A percentile compares a stretch with the other conserved stretches of the same genome.
Conservation (phyloP, 2,329 filamentous ascomycete genomes). For the Cercospora sp. region DNA sequence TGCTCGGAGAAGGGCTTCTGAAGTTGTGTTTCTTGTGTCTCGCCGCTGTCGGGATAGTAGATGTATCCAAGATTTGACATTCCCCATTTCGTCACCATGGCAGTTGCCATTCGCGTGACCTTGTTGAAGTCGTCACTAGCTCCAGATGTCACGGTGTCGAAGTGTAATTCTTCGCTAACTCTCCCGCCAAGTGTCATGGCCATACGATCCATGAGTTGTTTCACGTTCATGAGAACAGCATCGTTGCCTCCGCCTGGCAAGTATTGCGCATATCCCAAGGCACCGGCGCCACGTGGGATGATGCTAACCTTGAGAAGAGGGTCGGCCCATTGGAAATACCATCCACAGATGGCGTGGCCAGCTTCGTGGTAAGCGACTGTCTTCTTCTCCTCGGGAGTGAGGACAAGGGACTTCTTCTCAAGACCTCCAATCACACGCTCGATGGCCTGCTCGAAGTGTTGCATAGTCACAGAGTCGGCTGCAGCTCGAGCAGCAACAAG, state of each 20-base stretch:
- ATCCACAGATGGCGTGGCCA: constrained; percentile 96
- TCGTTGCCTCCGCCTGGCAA: constrained; percentile 87
- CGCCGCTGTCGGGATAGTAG: constrained; percentile 69
- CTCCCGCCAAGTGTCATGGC: constrained; percentile 97
- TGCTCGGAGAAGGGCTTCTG: constrained; percentile 96
- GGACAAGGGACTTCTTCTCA: constrained; percentile 94
- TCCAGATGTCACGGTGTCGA: constrained; percentile 91
- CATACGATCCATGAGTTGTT: constrained; percentile 99
- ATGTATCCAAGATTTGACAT: constrained; percentile 95
- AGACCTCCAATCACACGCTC: constrained; percentile 95
- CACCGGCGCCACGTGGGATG: constrained; percentile 91
- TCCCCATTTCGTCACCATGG: constrained; percentile 99
- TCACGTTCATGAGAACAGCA: constrained; percentile 91
- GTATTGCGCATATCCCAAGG: constrained; percentile 94
- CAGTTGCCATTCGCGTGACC: constrained; percentile 90
- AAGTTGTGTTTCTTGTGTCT: constrained; percentile 61
- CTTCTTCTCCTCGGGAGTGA: constrained; percentile 90
- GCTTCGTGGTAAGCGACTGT: constrained; percentile 98
- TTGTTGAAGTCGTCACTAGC: constrained; percentile 98
- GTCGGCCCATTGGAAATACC: constrained; percentile 96
- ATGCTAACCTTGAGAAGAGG: constrained; percentile 97
- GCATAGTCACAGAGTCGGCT: constrained; percentile 79
- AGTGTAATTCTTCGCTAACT: constrained; percentile 94
- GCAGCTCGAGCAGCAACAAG: constrained; percentile 85
- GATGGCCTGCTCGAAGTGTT: constrained; percentile 94